These are phyloP conservation scores for Kodamaea sagamina DNA, from an alignment of 805 yeast species.

Conservation along the genomic window DNA sequence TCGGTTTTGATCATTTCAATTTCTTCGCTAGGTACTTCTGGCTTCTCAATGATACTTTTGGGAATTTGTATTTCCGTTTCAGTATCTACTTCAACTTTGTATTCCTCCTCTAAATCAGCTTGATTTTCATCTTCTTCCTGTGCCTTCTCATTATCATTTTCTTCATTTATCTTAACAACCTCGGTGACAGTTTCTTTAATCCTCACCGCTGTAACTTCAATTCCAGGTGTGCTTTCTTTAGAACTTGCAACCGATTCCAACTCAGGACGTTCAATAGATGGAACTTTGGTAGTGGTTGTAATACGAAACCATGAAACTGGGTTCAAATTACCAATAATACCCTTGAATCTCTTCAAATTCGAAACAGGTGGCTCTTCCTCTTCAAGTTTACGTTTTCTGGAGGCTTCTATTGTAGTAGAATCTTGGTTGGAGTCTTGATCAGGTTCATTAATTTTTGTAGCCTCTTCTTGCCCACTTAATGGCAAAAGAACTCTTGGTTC, in stretches of 20 bases:
- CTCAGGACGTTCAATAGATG: background rate
- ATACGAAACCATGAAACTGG: conserved; percentile 9
- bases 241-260: conserved; percentile 1
- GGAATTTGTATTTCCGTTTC: conserved; percentile 4
- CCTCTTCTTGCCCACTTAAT: too few relatives aligned
- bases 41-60: background rate
- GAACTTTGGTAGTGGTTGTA: background rate
- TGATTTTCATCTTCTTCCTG: too few relatives aligned
- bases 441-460: too few relatives aligned
- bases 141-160: background rate
- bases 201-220: background rate
- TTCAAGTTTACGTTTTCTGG: conserved; percentile 11
- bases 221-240: conserved; percentile 1
- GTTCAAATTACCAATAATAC: conserved; percentile 5
- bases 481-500: too few relatives aligned
- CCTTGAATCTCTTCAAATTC: conserved; percentile 10
- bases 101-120: background rate
- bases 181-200: conserved; percentile 1
- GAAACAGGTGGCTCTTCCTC: conserved; percentile 5
- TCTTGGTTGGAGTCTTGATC: too few relatives aligned
- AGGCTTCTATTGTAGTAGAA: background rate
- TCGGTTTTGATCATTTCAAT: background rate
- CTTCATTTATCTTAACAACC: conserved; percentile 1
- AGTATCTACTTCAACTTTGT: conserved; percentile 7
- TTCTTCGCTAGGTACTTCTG: background rate